Conservation (phyloP, 805 yeast species). For the Ogataea parapolymorpha region DNA sequence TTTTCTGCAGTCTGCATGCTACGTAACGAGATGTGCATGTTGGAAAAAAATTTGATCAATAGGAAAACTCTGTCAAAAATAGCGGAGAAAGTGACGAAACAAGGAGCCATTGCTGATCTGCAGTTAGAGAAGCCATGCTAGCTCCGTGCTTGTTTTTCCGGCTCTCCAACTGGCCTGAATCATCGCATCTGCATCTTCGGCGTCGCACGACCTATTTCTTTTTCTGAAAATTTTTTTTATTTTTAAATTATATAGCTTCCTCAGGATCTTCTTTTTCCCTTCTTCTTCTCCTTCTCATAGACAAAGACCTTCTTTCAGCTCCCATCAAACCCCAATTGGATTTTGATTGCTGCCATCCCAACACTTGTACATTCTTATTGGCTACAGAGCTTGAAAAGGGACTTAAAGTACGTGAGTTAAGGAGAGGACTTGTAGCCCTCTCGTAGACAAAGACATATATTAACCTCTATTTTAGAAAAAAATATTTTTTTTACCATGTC, state of each 20-base stretch:
- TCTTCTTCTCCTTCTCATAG: constrained; percentile 37
- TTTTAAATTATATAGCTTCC: constrained; percentile 7
- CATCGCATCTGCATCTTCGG: neutral
- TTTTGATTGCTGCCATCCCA: constrained; percentile 15
- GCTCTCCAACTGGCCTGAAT: neutral
- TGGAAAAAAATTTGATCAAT: neutral
- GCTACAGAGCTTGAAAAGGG: constrained; percentile 13
- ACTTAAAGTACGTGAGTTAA: constrained; percentile 10
- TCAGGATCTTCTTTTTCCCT: constrained; percentile 24
- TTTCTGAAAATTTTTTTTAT: constrained; percentile 10
- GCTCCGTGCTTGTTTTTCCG: neutral
- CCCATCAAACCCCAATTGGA: constrained; percentile 12
- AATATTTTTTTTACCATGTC: constrained; percentile 30
- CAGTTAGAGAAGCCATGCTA: neutral
- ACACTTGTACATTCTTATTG: constrained; percentile 1
- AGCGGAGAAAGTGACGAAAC: neutral
- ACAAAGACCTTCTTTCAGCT: constrained; percentile 32
- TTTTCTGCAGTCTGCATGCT: constrained; percentile 7
- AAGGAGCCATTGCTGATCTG: neutral
- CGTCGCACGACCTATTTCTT: constrained; percentile 11
- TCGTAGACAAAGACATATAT: neutral
- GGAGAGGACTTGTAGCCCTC: constrained; percentile 10
- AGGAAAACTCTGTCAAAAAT: neutral
- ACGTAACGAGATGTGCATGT: constrained; percentile 13
- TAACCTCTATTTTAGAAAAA: constrained; percentile 3